Evolutionary conservation across 352 stramenopile species (phyloP).

Genomic region (Globisporangium carolinianum): DNA sequence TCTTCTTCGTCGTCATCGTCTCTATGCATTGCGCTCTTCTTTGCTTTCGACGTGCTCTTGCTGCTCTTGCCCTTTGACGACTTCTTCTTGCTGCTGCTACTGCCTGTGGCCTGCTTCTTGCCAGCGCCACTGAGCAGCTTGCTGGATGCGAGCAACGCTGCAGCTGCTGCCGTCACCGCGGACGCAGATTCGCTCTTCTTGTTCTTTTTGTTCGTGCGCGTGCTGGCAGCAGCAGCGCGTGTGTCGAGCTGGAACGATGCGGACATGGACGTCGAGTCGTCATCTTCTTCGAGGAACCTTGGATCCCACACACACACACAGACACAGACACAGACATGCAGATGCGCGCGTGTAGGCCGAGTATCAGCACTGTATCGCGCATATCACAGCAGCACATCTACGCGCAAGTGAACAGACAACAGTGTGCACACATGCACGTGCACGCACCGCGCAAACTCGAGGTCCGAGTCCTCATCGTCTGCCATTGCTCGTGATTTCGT

Average conservation of each 20-base stretch:
- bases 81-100: slow-evolving; percentile 15
- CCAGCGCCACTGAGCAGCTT: slow-evolving; percentile 20
- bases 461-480: slow-evolving; percentile 41
- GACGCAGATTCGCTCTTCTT: slow-evolving; percentile 20
- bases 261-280: slow-evolving; percentile 43
- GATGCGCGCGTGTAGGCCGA: neutral
- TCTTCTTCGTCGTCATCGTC: slow-evolving; percentile 27
- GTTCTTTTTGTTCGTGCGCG: slow-evolving; percentile 1
- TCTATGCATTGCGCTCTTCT: slow-evolving; percentile 9
- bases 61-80: slow-evolving; percentile 16
- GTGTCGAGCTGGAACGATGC: slow-evolving; percentile 13
- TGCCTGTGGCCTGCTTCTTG: slow-evolving; percentile 12
- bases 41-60: slow-evolving; percentile 11
- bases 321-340: neutral
- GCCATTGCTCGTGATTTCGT: slow-evolving; percentile 1
- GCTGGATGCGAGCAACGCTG: slow-evolving; percentile 43
- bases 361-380: neutral
- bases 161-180: slow-evolving; percentile 37
- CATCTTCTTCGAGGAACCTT: slow-evolving; percentile 56
- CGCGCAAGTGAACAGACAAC: neutral
- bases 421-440: neutral
- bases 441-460: slow-evolving; percentile 56
- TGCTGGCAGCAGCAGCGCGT: neutral
- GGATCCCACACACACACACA: too few species aligned
- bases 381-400: neutral